Conservation (phyloP, 352 stramenopile species). For the Pythium oligandrum region DNA sequence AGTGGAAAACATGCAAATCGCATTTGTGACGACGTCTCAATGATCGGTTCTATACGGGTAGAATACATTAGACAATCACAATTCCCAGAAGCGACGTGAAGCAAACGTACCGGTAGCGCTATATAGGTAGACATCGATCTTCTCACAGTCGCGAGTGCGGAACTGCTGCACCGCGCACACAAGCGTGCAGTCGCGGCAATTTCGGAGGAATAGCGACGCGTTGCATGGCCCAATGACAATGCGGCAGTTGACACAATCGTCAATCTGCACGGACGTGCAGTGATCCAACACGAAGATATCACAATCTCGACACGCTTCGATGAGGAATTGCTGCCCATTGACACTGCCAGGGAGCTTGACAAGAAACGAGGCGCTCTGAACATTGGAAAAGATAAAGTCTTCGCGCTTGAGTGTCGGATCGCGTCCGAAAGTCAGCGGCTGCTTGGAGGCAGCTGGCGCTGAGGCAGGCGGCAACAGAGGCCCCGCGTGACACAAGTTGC, state of each 20-base stretch:
- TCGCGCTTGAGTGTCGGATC: conserved; percentile 63
- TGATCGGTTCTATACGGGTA: conserved; percentile 45
- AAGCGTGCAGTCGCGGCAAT: conserved; percentile 59
- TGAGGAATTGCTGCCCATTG: conserved; percentile 76
- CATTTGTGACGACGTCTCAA: conserved; percentile 57
- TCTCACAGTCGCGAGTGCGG: conserved; percentile 56
- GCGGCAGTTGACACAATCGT: conserved; percentile 62
- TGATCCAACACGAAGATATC: conserved; percentile 77
- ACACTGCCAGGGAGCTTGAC: conserved; percentile 55
- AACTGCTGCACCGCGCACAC: conserved; percentile 73
- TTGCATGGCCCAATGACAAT: conserved; percentile 69
- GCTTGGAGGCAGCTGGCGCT: conserved; percentile 1
- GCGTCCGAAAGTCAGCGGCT: conserved; percentile 40
- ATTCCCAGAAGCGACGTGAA: background rate
- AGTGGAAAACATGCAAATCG: conserved; percentile 60
- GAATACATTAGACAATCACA: conserved; percentile 2
- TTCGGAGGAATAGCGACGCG: conserved; percentile 63
- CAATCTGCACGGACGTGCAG: conserved; percentile 74
- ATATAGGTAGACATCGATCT: conserved; percentile 64
- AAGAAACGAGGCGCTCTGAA: conserved; percentile 33
- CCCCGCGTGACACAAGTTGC: conserved; percentile 53
- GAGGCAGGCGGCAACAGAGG: conserved; percentile 9
- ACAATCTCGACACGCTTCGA: conserved; percentile 67
- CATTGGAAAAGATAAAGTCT: conserved; percentile 61
- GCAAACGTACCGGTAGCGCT: conserved; percentile 38